phyloP scores from a whole-genome alignment of 176 grass and related monocot species.

The Oryza brachyantha region DNA sequence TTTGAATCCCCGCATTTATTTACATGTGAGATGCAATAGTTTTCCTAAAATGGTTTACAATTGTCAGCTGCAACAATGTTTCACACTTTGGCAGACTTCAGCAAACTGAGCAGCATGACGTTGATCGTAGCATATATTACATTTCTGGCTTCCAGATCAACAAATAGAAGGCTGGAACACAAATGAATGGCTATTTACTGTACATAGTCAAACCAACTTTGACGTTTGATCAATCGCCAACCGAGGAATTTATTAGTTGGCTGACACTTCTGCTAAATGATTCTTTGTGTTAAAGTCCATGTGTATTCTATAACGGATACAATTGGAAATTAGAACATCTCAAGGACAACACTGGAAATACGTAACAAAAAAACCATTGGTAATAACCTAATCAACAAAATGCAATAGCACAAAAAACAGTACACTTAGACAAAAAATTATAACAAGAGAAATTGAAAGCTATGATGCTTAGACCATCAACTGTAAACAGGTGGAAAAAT shows the following conservation, averaged over 20 bases:
- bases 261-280: not conserved
- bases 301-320: not conserved
- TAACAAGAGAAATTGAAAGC: not conserved
- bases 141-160: not conserved
- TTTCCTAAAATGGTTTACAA: constrained; percentile 5
- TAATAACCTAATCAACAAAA: not conserved
- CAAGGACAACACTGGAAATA: not conserved
- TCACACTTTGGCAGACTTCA: not conserved
- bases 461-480: not conserved
- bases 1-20: not conserved
- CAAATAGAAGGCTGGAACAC: not conserved
- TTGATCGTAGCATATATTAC: not conserved
- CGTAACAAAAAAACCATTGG: not conserved
- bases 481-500: not conserved
- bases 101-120: not conserved
- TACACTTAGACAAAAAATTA: not conserved
- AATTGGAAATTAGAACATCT: not conserved
- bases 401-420: not conserved
- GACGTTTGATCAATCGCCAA: not conserved
- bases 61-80: not conserved
- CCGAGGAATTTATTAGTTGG: not conserved
- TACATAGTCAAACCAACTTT: not conserved
- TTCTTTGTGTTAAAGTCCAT: not conserved
- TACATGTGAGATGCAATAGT: not conserved
- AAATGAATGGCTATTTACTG: not conserved